These are phyloP conservation scores for Hanseniaspora gamundiae DNA, from an alignment of 1,139 yeast species.

Conservation along the genomic window DNA sequence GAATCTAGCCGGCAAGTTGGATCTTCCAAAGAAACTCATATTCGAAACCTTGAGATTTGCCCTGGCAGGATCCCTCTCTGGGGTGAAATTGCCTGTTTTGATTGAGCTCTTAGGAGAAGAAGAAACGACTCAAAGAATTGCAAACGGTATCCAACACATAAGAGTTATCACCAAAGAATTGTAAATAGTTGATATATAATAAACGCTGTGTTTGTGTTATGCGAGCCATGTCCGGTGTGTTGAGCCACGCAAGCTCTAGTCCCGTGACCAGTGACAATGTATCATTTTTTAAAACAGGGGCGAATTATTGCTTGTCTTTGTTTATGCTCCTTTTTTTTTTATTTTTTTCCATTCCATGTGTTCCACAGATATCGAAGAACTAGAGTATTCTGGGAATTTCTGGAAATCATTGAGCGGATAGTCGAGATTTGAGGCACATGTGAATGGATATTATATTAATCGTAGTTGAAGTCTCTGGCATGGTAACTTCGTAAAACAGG, in stretches of 20 bases:
- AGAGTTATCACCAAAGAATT: too few relatives aligned
- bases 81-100: constrained; percentile 53
- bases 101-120: constrained; percentile 43
- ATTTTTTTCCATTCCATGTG: background rate
- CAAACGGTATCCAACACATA: background rate
- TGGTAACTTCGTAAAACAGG: too few relatives aligned
- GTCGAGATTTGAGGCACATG: too few relatives aligned
- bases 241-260: too few relatives aligned
- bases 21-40: constrained; percentile 34
- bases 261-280: too few relatives aligned
- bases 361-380: too few relatives aligned
- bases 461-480: too few relatives aligned
- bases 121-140: constrained; percentile 31
- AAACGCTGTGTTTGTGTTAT: too few relatives aligned
- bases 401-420: constrained; percentile 1
- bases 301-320: background rate
- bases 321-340: background rate
- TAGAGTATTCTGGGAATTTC: background rate
- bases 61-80: constrained; percentile 61
- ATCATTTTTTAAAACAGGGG: too few relatives aligned
- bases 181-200: too few relatives aligned
- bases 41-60: constrained; percentile 59
- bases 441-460: too few relatives aligned
- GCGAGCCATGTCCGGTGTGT: too few relatives aligned
- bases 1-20: constrained; percentile 8